Base-by-base conservation (phyloP, 495 filamentous ascomycete species). In the Aspergillus cavernicola region DNA sequence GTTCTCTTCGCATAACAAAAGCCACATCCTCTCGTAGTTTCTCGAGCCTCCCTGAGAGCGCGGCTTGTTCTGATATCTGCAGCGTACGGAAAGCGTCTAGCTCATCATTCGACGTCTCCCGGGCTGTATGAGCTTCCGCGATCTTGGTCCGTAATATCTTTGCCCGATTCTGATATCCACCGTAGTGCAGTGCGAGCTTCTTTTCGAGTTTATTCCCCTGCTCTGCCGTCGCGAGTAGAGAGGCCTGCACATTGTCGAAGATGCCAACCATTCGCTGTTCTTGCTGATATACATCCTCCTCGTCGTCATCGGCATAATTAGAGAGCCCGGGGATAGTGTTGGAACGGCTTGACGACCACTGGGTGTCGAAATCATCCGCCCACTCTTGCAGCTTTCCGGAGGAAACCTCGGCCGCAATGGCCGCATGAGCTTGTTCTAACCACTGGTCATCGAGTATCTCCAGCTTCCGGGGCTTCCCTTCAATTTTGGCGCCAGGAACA, bases 81-180 rank as follows among this genome's bases (percentile, higher is more conserved):
- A 93, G 73, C 9, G 85, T 86, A 57, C 79, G 79, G 68, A 92
- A 90, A n/a, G 84, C 78, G 57, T 88, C 82, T 1, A 95, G 73
- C 2, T 87, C 86, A 24, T 81, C 74, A 43, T 72, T 82, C 32
- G 87, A 85, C 70, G 88, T 85, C 56, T 85, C 81, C 19, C 97
- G 72, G 0, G 85, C 88, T n/a, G 83, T 79, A 22, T 83, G 79
- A 22, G 90, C 90, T 59, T 96, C 91, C 23, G 77, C 62, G 49
- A 91, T 88, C 71, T 97, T 97, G 53, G 80, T 75, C 23, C 86
- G 85, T 10, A 98, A 78, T 52, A 78, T 84, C 62, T 90, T 90
- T 16, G 89, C 84, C 24, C 93, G 89, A 56, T 89, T 83, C 66
- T 90, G 86, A 68, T 98, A 98, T 44, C 93, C 93, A 23, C 92